These are phyloP conservation scores for Dioscorea zingiberensis DNA, from an alignment of 106 monocot species.

Conservation along the genomic window DNA sequence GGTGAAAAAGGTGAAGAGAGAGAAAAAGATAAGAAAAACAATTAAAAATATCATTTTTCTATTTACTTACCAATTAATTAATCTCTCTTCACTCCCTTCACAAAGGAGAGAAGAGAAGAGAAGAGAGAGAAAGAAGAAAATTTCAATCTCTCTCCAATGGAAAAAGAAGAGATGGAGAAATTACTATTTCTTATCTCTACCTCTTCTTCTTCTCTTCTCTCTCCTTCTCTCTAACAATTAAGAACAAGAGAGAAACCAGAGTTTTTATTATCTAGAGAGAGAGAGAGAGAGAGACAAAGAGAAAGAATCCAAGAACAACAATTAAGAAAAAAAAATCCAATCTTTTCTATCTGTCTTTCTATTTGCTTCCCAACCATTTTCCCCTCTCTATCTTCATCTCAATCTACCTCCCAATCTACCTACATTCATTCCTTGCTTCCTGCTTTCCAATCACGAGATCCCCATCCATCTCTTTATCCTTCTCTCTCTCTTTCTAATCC, in stretches of 20 bases:
- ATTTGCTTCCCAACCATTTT: not conserved
- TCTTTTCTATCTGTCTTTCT: not conserved
- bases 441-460: conserved; percentile 32
- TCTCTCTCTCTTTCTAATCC: not conserved
- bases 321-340: not conserved
- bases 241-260: no score
- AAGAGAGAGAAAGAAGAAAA: no score
- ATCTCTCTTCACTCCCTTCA: no score
- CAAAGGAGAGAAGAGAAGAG: no score
- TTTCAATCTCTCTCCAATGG: no score
- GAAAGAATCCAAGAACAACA: not conserved
- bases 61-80: not conserved
- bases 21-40: not conserved
- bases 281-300: no score
- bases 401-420: conserved; percentile 19
- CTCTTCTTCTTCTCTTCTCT: no score
- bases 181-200: no score
- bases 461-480: conserved; percentile 6
- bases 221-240: no score
- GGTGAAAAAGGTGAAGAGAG: no score
- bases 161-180: no score
- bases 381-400: not conserved
- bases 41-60: not conserved
- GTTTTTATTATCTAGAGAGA: no score
- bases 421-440: conserved; percentile 35